phyloP scores from a whole-genome alignment of 768 basidiomycete genomes.

The Dioszegia aurantiaca region DNA sequence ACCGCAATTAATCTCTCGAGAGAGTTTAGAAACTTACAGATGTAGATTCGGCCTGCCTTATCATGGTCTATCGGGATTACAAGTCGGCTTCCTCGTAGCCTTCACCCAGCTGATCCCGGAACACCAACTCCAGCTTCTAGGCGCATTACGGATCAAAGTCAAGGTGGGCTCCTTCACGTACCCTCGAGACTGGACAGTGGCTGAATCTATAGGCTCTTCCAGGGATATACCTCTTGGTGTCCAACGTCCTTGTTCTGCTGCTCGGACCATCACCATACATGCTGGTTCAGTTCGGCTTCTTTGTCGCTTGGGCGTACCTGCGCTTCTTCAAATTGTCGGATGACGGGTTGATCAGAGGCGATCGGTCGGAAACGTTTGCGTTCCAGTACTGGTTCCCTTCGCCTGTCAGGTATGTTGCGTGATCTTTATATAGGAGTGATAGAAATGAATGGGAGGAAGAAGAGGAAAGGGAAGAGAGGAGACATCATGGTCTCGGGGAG shows the following conservation, averaged over 20 bases:
- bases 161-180: conserved; percentile 69
- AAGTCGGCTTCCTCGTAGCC: conserved; percentile 83
- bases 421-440: background rate
- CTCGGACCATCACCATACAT: conserved; percentile 49
- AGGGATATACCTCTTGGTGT: conserved; percentile 89
- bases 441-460: background rate
- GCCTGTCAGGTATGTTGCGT: conserved; percentile 72
- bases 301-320: conserved; percentile 89
- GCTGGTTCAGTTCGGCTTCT: conserved; percentile 95
- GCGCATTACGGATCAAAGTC: conserved; percentile 64
- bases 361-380: conserved; percentile 93
- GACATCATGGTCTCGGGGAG: too few species aligned
- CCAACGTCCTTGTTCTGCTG: conserved; percentile 60
- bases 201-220: conserved; percentile 65
- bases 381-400: conserved; percentile 97
- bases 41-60: conserved; percentile 80
- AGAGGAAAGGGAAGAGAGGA: background rate
- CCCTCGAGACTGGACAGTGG: background rate
- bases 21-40: background rate
- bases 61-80: conserved; percentile 88
- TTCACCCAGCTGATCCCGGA: conserved; percentile 98
- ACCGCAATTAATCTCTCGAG: too few species aligned
- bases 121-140: conserved; percentile 91
- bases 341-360: conserved; percentile 68
- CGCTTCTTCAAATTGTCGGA: conserved; percentile 92